These are phyloP conservation scores for Cyberlindnera mrakii DNA, from an alignment of 805 yeast species.

Conservation along the genomic window DNA sequence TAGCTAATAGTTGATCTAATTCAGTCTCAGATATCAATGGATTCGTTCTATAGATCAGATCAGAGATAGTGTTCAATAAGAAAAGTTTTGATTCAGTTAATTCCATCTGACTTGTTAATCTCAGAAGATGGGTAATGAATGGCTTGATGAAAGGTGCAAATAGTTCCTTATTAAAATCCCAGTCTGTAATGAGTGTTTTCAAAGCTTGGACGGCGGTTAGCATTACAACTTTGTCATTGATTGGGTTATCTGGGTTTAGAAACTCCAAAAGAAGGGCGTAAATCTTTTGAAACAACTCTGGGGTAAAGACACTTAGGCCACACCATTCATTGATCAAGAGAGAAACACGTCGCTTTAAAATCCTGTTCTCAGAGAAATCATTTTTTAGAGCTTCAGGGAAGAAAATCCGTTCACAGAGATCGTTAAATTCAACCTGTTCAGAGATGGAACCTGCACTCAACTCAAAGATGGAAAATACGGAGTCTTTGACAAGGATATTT, in stretches of 20 bases:
- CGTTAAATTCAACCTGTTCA: constrained; percentile 63
- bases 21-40: constrained; percentile 51
- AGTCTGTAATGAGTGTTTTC: constrained; percentile 68
- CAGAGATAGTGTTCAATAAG: constrained; percentile 60
- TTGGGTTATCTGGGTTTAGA: constrained; percentile 38
- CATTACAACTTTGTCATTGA: constrained; percentile 75
- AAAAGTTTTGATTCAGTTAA: constrained; percentile 74
- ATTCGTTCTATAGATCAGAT: constrained; percentile 56
- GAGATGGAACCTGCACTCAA: constrained; percentile 62
- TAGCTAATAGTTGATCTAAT: constrained; percentile 42
- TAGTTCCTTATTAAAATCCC: constrained; percentile 69
- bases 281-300: constrained; percentile 48
- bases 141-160: constrained; percentile 61
- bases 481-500: constrained; percentile 66
- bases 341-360: constrained; percentile 73
- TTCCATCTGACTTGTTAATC: constrained; percentile 42
- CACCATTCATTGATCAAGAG: constrained; percentile 79
- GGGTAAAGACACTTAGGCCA: constrained; percentile 49
- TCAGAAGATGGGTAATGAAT: constrained; percentile 43
- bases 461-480: constrained; percentile 79
- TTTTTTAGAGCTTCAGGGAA: constrained; percentile 53
- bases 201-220: constrained; percentile 69
- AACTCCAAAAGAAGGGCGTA: constrained; percentile 51
- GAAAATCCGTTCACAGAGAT: constrained; percentile 49
- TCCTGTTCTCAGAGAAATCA: constrained; percentile 43